phyloP scores from a whole-genome alignment of 768 basidiomycete species.

The Amanita thiersii region DNA sequence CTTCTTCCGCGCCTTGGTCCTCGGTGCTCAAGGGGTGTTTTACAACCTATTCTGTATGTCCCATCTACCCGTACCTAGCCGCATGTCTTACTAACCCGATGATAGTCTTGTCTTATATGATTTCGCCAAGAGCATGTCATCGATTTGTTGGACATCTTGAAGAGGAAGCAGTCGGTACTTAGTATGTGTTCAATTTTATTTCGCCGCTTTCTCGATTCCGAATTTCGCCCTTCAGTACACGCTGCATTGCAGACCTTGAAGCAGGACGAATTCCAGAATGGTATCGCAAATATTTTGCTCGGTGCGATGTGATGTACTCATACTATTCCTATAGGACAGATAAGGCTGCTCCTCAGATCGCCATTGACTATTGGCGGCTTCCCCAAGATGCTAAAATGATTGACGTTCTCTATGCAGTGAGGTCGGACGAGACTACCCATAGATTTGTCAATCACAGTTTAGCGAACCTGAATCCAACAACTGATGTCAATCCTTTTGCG shows the following conservation, averaged over 20 bases:
- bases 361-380: conserved; percentile 94
- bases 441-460: conserved; percentile 95
- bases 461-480: conserved; percentile 69
- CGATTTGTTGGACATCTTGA: conserved; percentile 91
- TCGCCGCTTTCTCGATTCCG: neutral
- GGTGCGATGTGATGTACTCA: neutral
- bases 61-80: conserved; percentile 6
- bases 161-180: conserved; percentile 92
- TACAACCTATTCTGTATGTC: conserved; percentile 80
- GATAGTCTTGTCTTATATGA: conserved; percentile 67
- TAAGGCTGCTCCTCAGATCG: conserved; percentile 75
- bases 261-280: conserved; percentile 76
- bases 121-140: conserved; percentile 72
- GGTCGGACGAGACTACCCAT: conserved; percentile 90
- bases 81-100: conserved; percentile 10
- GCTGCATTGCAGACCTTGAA: conserved; percentile 78
- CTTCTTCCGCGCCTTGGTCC: conserved; percentile 74
- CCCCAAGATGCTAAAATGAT: conserved; percentile 63
- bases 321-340: conserved; percentile 40
- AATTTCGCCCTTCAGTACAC: conserved; percentile 41
- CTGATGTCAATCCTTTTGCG: conserved; percentile 88
- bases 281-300: conserved; percentile 26
- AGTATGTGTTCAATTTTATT: conserved; percentile 41
- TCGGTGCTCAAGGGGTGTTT: conserved; percentile 90
- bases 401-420: conserved; percentile 86